phyloP scores from a whole-genome alignment of 2,329 filamentous ascomycete species.

The Fusarium phyllophilum region DNA sequence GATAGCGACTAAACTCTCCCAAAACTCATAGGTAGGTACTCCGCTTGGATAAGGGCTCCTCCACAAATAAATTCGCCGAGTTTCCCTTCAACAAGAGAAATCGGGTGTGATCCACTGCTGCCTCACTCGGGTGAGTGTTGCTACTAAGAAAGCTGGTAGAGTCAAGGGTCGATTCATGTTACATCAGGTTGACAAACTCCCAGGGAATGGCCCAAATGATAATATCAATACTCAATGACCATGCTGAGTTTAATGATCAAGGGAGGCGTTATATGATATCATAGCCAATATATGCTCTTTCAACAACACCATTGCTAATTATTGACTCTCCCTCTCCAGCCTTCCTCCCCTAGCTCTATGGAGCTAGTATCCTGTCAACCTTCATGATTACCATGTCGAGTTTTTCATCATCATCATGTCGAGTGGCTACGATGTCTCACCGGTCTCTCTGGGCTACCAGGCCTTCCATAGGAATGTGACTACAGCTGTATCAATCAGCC shows the following conservation, averaged over 20 bases:
- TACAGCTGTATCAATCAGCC: slow-evolving; percentile 34
- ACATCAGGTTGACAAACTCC: not conserved
- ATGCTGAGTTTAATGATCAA: not conserved
- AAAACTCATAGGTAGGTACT: not conserved
- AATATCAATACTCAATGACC: not conserved
- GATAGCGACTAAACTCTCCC: slow-evolving; percentile 2
- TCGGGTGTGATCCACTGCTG: slow-evolving; percentile 1
- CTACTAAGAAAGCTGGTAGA: not conserved
- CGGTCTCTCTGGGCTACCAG: slow-evolving; percentile 7
- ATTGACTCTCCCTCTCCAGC: slow-evolving; percentile 11
- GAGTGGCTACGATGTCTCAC: slow-evolving; percentile 42
- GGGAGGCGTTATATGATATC: not conserved
- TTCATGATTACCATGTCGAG: not conserved
- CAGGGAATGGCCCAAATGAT: not conserved
- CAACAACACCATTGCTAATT: slow-evolving; percentile 20
- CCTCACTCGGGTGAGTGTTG: slow-evolving; percentile 18
- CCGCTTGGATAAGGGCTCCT: slow-evolving; percentile 30
- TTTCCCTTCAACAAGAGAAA: not conserved
- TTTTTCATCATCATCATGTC: not conserved
- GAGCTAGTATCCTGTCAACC: slow-evolving; percentile 10
- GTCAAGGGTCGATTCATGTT: not conserved
- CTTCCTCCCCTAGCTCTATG: not conserved
- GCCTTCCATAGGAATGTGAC: slow-evolving; percentile 44
- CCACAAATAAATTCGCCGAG: slow-evolving; percentile 4
- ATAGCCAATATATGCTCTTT: slow-evolving; percentile 18